phyloP scores from a whole-genome alignment of 2,329 filamentous ascomycete genomes.

The Gremmenia infestans region DNA sequence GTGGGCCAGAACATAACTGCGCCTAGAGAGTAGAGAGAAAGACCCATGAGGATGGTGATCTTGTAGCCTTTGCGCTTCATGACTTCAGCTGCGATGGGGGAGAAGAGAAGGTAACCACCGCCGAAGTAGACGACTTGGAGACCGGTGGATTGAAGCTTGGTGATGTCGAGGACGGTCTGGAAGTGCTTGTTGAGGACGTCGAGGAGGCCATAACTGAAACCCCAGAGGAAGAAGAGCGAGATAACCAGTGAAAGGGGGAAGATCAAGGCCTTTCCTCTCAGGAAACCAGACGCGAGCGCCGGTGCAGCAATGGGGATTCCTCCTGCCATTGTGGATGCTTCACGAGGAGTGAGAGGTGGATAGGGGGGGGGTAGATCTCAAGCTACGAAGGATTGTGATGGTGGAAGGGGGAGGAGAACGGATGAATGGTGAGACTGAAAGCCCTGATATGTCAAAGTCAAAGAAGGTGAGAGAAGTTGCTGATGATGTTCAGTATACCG shows the following conservation, averaged over 20 bases:
- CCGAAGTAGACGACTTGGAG: conserved; percentile 69
- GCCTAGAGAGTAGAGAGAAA: conserved; percentile 67
- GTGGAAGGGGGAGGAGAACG: background rate
- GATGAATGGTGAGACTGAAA: conserved; percentile 1
- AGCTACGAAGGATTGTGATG: conserved; percentile 7
- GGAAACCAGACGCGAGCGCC: conserved; percentile 35
- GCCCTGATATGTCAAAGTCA: background rate
- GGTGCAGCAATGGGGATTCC: conserved; percentile 35
- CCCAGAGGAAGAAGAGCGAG: conserved; percentile 81
- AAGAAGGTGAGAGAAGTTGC: conserved; percentile 4
- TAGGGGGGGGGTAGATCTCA: background rate
- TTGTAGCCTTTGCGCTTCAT: conserved; percentile 73
- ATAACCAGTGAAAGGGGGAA: conserved; percentile 56
- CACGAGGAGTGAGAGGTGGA: background rate
- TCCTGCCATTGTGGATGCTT: conserved; percentile 34
- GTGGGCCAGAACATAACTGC: conserved; percentile 81
- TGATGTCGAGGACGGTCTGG: conserved; percentile 56
- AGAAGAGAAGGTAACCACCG: conserved; percentile 62
- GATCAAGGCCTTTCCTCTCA: conserved; percentile 37
- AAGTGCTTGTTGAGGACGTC: conserved; percentile 75
- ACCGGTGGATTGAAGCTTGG: conserved; percentile 57
- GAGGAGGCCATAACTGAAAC: conserved; percentile 80
- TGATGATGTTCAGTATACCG: conserved; percentile 9
- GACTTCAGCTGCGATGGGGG: conserved; percentile 65
- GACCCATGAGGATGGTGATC: conserved; percentile 70